phyloP scores from a whole-genome alignment of 257 asterid species.

The Gardenia jasminoides region DNA sequence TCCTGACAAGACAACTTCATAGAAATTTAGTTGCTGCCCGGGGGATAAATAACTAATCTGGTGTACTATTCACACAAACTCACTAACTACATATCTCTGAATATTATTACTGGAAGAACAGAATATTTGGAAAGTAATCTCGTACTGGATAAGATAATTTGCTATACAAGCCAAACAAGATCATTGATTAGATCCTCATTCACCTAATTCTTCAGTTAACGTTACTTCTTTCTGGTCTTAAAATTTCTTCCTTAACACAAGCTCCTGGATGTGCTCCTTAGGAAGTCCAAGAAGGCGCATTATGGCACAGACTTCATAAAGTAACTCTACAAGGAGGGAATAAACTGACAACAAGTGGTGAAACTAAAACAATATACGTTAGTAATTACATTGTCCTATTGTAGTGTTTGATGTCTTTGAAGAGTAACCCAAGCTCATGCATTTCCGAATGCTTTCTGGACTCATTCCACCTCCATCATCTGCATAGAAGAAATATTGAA shows the following conservation, averaged over 20 bases:
- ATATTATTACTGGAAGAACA: background rate
- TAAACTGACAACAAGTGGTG: background rate
- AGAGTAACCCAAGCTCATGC: constrained; percentile 97
- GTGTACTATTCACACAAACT: background rate
- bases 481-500: constrained; percentile 27
- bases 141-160: background rate
- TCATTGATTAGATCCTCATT: background rate
- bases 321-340: background rate
- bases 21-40: background rate
- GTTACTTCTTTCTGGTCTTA: background rate
- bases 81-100: background rate
- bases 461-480: constrained; percentile 96
- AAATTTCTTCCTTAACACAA: background rate
- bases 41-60: background rate
- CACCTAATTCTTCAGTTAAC: background rate
- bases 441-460: constrained; percentile 78
- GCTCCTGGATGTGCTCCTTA: background rate
- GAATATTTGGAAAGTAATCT: background rate
- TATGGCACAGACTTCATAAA: background rate
- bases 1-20: background rate
- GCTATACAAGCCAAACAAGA: background rate
- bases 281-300: background rate
- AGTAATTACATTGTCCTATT: constrained; percentile 74
- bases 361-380: constrained; percentile 13
- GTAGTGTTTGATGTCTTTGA: constrained; percentile 73